These are phyloP conservation scores for Podospora pseudopauciseta DNA, from an alignment of 495 filamentous ascomycete species.

Conservation along the genomic window DNA sequence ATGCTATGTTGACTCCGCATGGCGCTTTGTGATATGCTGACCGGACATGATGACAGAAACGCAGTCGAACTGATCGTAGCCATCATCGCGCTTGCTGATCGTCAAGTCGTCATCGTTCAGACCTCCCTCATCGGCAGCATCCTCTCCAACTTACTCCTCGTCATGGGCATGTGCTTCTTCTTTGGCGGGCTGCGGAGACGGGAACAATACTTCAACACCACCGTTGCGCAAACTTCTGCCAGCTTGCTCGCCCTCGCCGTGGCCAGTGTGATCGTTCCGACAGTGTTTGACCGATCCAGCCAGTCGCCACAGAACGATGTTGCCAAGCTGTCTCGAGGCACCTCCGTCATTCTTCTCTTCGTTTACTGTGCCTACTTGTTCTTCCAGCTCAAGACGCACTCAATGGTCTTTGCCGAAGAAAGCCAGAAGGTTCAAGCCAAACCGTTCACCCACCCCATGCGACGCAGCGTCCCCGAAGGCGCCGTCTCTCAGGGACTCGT, in stretches of 20 bases:
- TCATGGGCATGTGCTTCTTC: constrained; percentile 93
- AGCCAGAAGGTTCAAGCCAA: constrained; percentile 61
- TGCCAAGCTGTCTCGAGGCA: constrained; percentile 64
- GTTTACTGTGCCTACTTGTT: constrained; percentile 74
- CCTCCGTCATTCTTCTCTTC: constrained; percentile 68
- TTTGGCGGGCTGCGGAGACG: constrained; percentile 74
- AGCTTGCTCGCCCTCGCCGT: constrained; percentile 77
- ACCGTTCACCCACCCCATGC: constrained; percentile 36
- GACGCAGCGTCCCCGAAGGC: constrained; percentile 42
- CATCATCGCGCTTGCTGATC: constrained; percentile 70
- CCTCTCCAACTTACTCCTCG: constrained; percentile 85
- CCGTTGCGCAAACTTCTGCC: constrained; percentile 88
- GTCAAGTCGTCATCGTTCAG: constrained; percentile 81
- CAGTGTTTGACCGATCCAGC: constrained; percentile 62
- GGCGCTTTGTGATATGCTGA: neutral
- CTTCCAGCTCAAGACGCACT: constrained; percentile 80
- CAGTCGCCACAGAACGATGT: constrained; percentile 40
- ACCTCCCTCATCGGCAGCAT: constrained; percentile 90
- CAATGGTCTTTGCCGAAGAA: constrained; percentile 66
- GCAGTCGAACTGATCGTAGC: constrained; percentile 91
- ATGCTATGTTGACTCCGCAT: constrained; percentile 25
- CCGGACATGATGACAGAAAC: constrained; percentile 49
- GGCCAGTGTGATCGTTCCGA: constrained; percentile 79
- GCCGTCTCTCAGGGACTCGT: constrained; percentile 60
- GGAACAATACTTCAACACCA: constrained; percentile 88